Evolutionary conservation across 2,329 filamentous ascomycete species (phyloP).

Genomic region (Fusarium phyllophilum): DNA sequence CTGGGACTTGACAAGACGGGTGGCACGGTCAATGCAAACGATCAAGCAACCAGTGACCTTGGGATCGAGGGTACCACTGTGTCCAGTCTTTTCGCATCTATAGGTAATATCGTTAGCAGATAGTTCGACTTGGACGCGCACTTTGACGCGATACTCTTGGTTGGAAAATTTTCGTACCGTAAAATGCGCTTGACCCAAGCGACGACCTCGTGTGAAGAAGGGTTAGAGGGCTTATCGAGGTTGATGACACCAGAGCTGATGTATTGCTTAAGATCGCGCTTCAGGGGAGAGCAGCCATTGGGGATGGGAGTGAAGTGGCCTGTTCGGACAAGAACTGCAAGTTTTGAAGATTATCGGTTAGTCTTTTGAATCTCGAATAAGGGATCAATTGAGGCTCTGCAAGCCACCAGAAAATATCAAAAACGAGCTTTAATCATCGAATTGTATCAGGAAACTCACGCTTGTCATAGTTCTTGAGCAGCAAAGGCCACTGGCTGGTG

Average conservation of each 20-base stretch:
- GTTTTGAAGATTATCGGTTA: constrained; percentile 35
- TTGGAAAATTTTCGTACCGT: constrained; percentile 63
- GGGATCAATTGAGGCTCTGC: constrained; percentile 7
- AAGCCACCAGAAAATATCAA: neutral
- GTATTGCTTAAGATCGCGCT: constrained; percentile 96
- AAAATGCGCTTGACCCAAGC: constrained; percentile 99
- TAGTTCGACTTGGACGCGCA: constrained; percentile 4
- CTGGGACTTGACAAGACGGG: constrained; percentile 97
- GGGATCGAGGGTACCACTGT: constrained; percentile 97
- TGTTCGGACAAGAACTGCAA: constrained; percentile 85
- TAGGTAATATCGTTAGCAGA: constrained; percentile 13
- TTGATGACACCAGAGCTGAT: constrained; percentile 98
- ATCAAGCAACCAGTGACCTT: constrained; percentile 98
- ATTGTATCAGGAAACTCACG: constrained; percentile 63
- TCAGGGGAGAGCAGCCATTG: constrained; percentile 88
- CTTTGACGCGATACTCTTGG: constrained; percentile 17
- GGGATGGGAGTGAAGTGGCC: constrained; percentile 98
- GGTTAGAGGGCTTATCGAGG: constrained; percentile 86
- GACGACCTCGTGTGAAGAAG: constrained; percentile 97
- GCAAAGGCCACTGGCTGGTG: constrained; percentile 90
- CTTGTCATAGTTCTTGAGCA: constrained; percentile 96
- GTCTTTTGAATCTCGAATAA: constrained; percentile 9
- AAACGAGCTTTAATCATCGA: neutral
- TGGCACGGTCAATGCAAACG: constrained; percentile 95
- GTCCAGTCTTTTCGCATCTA: constrained; percentile 87